Base-by-base conservation (phyloP, 2,329 filamentous ascomycete genomes). In the Akanthomyces muscarius region DNA sequence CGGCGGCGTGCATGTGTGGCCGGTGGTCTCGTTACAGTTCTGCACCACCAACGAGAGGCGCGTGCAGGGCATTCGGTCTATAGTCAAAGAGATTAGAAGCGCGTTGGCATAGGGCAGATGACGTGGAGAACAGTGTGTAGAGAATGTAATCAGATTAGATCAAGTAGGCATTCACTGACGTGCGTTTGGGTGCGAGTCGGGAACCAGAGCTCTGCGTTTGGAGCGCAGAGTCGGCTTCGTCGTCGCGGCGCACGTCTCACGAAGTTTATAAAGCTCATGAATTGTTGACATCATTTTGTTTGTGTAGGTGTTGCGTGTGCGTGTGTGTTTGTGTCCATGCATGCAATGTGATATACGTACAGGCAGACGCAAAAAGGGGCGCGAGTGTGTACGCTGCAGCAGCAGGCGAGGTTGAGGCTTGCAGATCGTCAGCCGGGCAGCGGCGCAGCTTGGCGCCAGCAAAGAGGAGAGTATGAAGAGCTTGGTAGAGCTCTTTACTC, bases 1-100 rank as follows among this genome's bases (percentile, higher is more conserved):
- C 33, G 88, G 85, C 16, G 87, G 86, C 3, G 87, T 95, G 63
- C 91, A 96, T 74, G 91, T 88, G 13, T 96, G 91, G 92, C 90
- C 91, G 0, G 88, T 96, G 23, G 89, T 88, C 11, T 80, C 80
- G 53, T 69, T 86, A n/a, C 85, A 86, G 69, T 72, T 87, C 33
- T 80, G 82, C 51, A 77, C 74, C 53, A 78, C 78, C 30, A 70
- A 72, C n/a, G 75, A 80, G 41, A 75, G 80, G 69, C 80, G 86
- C 62, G 71, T 83, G 61, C 78, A 79, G 65, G 85, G 86, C 3
- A 70, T 89, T 66, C 75, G 74, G 66, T 71, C 75, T 69, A 72
- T 77, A 64, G 72, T 74, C 45, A 69, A 68, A 33, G 74, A 77
- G 55, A 74, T 79, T 69, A 77, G 75, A 72, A 70, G 66, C 48